These are phyloP conservation scores for Xylaria sp. DNA, from an alignment of 2,329 filamentous ascomycete genomes.

Conservation along the genomic window DNA sequence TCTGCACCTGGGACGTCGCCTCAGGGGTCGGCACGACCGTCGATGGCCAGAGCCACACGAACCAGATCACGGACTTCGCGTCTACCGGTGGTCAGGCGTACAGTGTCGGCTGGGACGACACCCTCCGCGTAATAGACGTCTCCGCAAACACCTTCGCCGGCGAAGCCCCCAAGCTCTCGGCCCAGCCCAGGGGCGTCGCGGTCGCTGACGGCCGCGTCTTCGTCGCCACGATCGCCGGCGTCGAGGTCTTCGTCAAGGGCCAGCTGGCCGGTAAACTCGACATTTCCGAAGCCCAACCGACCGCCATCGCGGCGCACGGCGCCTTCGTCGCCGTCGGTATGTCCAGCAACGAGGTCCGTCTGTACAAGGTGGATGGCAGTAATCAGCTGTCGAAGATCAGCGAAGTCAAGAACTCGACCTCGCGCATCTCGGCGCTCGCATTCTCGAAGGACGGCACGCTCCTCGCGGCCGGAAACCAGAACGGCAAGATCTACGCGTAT, in stretches of 20 bases:
- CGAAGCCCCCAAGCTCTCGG: conserved; percentile 59
- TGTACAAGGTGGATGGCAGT: conserved; percentile 61
- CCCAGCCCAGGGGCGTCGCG: conserved; percentile 63
- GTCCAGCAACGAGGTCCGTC: conserved; percentile 66
- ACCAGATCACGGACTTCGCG: conserved; percentile 75
- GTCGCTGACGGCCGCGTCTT: conserved; percentile 39
- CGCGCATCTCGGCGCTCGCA: conserved; percentile 70
- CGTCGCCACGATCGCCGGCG: conserved; percentile 48
- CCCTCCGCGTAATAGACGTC: conserved; percentile 71
- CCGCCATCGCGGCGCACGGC: conserved; percentile 64
- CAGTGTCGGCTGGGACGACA: conserved; percentile 92
- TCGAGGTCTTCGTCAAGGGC: conserved; percentile 55
- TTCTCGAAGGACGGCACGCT: conserved; percentile 75
- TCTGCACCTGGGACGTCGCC: conserved; percentile 76
- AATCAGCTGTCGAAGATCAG: conserved; percentile 50
- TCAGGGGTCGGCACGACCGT: conserved; percentile 64
- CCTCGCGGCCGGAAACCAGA: conserved; percentile 75
- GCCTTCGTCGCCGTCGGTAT: conserved; percentile 68
- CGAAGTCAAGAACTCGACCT: conserved; percentile 62
- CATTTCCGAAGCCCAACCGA: conserved; percentile 57
- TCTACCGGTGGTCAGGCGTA: conserved; percentile 61
- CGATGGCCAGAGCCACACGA: conserved; percentile 77
- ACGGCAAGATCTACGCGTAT: conserved; percentile 85
- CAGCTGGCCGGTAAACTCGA: conserved; percentile 54
- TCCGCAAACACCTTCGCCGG: conserved; percentile 71